phyloP scores from a whole-genome alignment of 805 yeast species.

The Hanseniaspora clermontiae region DNA sequence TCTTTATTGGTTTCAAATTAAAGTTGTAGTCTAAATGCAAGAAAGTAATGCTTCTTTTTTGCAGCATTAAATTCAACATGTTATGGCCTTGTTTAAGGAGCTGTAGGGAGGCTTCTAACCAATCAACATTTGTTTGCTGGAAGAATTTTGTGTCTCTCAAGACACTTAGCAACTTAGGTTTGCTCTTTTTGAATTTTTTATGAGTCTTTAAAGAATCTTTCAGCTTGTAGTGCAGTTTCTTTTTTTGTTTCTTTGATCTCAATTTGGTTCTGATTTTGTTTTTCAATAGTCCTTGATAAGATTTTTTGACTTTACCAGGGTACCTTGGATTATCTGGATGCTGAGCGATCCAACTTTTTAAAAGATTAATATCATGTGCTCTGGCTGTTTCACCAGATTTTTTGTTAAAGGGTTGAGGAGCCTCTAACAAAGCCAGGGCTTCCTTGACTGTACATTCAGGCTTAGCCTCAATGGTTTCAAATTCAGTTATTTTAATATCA shows the following conservation, averaged over 20 bases:
- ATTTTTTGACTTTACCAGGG: constrained; percentile 69
- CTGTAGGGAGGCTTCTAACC: constrained; percentile 98
- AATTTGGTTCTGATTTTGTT: constrained; percentile 58
- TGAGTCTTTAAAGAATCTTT: constrained; percentile 24
- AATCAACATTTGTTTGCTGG: constrained; percentile 82
- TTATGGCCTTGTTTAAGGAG: constrained; percentile 87
- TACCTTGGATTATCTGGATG: constrained; percentile 45
- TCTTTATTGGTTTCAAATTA: constrained; percentile 90
- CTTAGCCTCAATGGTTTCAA: constrained; percentile 30
- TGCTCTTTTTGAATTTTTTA: constrained; percentile 26
- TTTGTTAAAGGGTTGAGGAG: constrained; percentile 75
- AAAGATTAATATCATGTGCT: constrained; percentile 79
- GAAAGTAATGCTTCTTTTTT: constrained; percentile 80
- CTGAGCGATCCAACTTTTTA: constrained; percentile 70
- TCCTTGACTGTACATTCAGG: constrained; percentile 25
- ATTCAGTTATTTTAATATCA: constrained; percentile 33
- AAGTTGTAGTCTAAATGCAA: constrained; percentile 90
- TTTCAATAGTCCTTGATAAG: constrained; percentile 83
- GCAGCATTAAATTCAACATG: constrained; percentile 80
- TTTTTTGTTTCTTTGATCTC: constrained; percentile 34
- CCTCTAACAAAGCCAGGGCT: constrained; percentile 61
- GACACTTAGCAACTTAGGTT: constrained; percentile 38
- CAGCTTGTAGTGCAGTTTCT: constrained; percentile 20
- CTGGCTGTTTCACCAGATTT: constrained; percentile 60
- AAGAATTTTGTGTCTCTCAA: constrained; percentile 74